Percentiles rank a stretch among this genome's conserved stretches.
Conservation (phyloP, 139 green algal species). For the Desmodesmus armatus region DNA sequence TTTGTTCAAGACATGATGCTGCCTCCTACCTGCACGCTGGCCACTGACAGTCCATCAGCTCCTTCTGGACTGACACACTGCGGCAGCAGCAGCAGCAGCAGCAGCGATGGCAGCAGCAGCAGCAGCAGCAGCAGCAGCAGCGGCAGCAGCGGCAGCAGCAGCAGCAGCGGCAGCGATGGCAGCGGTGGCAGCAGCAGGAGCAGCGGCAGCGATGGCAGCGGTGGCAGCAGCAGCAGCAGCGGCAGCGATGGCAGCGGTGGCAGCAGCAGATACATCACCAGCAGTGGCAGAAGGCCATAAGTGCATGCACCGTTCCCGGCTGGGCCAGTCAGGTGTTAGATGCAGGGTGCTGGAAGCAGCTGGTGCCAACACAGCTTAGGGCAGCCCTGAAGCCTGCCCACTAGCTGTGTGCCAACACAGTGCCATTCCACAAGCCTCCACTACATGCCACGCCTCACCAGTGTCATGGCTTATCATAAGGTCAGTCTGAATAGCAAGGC, state of each 20-base stretch:
- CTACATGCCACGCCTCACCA: too few relatives aligned
- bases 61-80: neutral
- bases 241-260: neutral
- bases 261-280: neutral
- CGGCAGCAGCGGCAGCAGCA: conserved; percentile 7
- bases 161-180: neutral
- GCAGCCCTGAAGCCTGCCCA: too few relatives aligned
- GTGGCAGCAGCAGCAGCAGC: neutral
- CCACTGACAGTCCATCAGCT: neutral
- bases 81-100: neutral
- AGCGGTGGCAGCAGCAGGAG: neutral
- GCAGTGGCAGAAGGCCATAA: too few relatives aligned
- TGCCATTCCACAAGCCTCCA: too few relatives aligned
- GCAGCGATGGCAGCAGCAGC: neutral
- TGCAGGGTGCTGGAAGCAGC: conserved; percentile 16
- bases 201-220: neutral
- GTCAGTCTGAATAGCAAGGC: too few relatives aligned
- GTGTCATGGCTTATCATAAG: too few relatives aligned
- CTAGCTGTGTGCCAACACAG: too few relatives aligned
- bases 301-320: neutral
- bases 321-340: neutral
- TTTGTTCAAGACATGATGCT: neutral
- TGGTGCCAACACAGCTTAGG: too few relatives aligned
- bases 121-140: neutral
- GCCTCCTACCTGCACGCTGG: neutral